These are phyloP conservation scores for Annona cherimola DNA, from an alignment of 164 flowering plant genomes.

Conservation along the genomic window DNA sequence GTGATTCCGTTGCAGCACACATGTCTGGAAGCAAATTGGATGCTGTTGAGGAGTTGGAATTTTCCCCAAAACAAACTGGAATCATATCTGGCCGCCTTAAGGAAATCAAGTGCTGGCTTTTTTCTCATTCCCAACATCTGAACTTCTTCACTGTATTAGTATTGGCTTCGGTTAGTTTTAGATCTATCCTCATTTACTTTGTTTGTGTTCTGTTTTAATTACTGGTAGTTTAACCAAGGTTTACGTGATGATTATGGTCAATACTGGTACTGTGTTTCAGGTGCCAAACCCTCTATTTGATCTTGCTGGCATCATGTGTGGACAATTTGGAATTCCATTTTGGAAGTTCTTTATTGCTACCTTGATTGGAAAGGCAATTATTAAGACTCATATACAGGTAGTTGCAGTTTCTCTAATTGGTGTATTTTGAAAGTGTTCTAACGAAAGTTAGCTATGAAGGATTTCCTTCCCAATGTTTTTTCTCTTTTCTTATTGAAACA, in stretches of 20 bases:
- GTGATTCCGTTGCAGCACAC: conserved; percentile 44
- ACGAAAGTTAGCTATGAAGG: too few species aligned
- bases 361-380: conserved; percentile 81
- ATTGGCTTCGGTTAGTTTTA: conserved; percentile 88
- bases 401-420: background rate
- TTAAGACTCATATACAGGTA: conserved; percentile 98
- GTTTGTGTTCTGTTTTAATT: background rate
- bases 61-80: conserved; percentile 52
- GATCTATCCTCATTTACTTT: conserved; percentile 1
- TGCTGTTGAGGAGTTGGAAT: conserved; percentile 65
- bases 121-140: conserved; percentile 77
- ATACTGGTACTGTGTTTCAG: conserved; percentile 29
- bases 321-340: conserved; percentile 95
- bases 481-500: too few species aligned
- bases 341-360: conserved; percentile 95
- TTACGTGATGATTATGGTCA: background rate
- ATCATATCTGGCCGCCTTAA: conserved; percentile 31
- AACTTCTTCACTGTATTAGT: conserved; percentile 77
- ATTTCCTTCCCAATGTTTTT: too few species aligned
- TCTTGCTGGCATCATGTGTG: conserved; percentile 99
- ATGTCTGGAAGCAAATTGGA: conserved; percentile 58
- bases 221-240: background rate
- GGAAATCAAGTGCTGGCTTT: conserved; percentile 59
- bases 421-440: background rate
- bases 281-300: conserved; percentile 99